These are phyloP conservation scores for Dendrostoma leiphaemia DNA, from an alignment of 2,329 filamentous ascomycete species.

Conservation along the genomic window DNA sequence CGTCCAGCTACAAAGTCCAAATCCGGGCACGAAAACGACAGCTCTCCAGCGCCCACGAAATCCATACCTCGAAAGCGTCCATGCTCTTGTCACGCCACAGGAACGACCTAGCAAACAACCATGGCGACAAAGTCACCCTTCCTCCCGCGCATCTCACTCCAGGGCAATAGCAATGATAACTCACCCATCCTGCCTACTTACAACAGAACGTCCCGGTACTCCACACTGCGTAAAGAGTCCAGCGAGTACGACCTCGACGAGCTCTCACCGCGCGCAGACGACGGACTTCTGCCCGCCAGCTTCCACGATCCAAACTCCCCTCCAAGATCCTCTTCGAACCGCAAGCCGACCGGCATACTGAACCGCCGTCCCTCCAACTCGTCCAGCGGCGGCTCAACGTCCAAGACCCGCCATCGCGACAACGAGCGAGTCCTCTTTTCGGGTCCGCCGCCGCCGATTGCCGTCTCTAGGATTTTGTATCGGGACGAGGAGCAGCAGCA, in stretches of 20 bases:
- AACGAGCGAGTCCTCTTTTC: constrained; percentile 39
- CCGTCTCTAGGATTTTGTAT: constrained; percentile 38
- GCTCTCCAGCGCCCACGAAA: not conserved
- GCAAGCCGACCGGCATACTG: constrained; percentile 13
- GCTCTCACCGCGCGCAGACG: constrained; percentile 29
- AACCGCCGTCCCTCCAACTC: constrained; percentile 19
- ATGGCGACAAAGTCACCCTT: constrained; percentile 29
- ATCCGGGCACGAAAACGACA: not conserved
- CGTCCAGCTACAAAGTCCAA: not conserved
- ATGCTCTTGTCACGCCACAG: not conserved
- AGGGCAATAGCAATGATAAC: constrained; percentile 18
- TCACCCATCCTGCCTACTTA: constrained; percentile 28
- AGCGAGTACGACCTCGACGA: constrained; percentile 34
- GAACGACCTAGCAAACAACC: not conserved
- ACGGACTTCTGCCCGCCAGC: constrained; percentile 20
- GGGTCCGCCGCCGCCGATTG: constrained; percentile 52
- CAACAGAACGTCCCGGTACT: constrained; percentile 19
- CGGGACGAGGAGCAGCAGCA: constrained; percentile 30
- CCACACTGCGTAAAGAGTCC: constrained; percentile 26
- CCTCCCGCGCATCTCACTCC: constrained; percentile 29
- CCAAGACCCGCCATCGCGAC: constrained; percentile 30
- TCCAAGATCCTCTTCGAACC: constrained; percentile 12
- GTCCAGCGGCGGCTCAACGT: constrained; percentile 16
- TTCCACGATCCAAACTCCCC: constrained; percentile 11
- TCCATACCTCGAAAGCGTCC: not conserved